Evolutionary conservation across 2,329 filamentous ascomycete genomes (phyloP).

Genomic region (Trichoderma semiorbis): DNA sequence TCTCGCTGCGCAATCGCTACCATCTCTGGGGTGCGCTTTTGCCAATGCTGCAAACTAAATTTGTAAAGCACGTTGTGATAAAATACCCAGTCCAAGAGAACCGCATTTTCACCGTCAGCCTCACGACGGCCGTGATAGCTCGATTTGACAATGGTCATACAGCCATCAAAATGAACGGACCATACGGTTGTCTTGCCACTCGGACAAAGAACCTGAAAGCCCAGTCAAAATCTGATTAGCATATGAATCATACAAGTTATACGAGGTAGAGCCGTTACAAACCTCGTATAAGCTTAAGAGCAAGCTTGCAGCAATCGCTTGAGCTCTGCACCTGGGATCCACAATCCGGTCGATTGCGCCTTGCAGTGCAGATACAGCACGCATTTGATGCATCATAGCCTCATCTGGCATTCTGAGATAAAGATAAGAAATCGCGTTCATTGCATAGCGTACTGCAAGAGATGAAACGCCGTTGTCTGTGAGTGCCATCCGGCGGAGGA

Average conservation of each 20-base stretch:
- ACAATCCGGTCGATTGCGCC: background rate
- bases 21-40: constrained; percentile 6
- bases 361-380: constrained; percentile 7
- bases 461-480: constrained; percentile 11
- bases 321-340: constrained; percentile 3
- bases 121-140: constrained; percentile 3
- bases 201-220: constrained; percentile 2
- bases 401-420: background rate
- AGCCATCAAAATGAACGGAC: constrained; percentile 16
- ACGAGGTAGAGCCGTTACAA: background rate
- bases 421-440: constrained; percentile 17
- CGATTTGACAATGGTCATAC: constrained; percentile 11
- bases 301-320: constrained; percentile 17
- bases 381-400: constrained; percentile 10
- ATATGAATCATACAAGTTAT: background rate
- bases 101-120: background rate
- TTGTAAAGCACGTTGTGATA: constrained; percentile 19
- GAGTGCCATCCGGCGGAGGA: constrained; percentile 14
- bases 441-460: constrained; percentile 16
- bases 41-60: constrained; percentile 18
- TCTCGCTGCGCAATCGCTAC: constrained; percentile 5
- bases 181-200: constrained; percentile 5
- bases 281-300: constrained; percentile 17
- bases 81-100: constrained; percentile 17
- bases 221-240: background rate